Base-by-base conservation (phyloP, 2,329 filamentous ascomycete genomes). In the Colletotrichum plurivorum region DNA sequence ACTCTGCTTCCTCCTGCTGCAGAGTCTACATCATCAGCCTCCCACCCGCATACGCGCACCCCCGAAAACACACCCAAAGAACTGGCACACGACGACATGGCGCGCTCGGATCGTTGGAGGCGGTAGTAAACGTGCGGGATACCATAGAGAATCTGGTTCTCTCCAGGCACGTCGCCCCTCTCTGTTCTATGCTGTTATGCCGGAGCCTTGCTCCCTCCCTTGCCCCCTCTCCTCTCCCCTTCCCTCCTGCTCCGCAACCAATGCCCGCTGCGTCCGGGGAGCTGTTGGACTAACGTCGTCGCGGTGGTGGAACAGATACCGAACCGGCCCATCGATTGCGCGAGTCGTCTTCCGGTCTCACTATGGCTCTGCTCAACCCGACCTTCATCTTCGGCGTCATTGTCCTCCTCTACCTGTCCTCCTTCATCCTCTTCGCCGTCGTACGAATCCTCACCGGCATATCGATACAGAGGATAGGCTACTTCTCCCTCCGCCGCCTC, bases 401-500 rank as follows among this genome's bases (percentile, higher is more conserved):
- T 78, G 90, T 98, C 75, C 88, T 98, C 72, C 84, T 94, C 71
- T 99, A 98, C 83, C 88, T 99, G 52, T 92, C 90, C 71, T 94
- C 95, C 71, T 99, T 99, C 78, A 91, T 99, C 70, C 81, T 98
- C 69, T 97, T 99, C 80, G 96, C 96, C 76, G 88, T 98, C 74
- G 83, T 99, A 72, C 94, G 96, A 73, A 95, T 98, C 75, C 86
- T 95, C 71, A 98, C 95, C 43, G 96, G 96, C 71, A 86, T 99
- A 66, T 99, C 96, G 6, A 97, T 99, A 73, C 97, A 99, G 82
- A 91, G 96, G 74, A 89, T 99, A 74, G 96, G 96, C 71, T 97
- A 97, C 79, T 91, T 97, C 73, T 97, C 96, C 43, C 86, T 99
- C 73, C 92, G 95, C 72, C 92, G 95, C 74, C 92, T 99, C 71